phyloP scores from a whole-genome alignment of 805 yeast species.

The Candida yuanshanica region DNA sequence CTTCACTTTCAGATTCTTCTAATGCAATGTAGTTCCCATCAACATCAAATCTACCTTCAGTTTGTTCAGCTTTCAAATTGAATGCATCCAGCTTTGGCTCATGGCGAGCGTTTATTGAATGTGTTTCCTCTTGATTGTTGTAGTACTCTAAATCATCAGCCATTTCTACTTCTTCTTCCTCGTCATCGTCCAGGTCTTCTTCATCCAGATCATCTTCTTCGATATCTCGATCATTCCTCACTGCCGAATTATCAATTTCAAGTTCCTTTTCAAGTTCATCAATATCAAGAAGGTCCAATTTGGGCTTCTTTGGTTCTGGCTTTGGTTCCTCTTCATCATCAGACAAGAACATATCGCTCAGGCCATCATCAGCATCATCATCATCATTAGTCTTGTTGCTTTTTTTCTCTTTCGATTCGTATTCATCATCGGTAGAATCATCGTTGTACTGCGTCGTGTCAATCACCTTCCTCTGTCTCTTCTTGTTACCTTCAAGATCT shows the following conservation, averaged over 20 bases:
- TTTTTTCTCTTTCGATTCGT: conserved; percentile 23
- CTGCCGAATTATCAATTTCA: conserved; percentile 5
- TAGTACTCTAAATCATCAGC: conserved; percentile 13
- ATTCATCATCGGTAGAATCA: conserved; percentile 28
- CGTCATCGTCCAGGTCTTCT: too few species aligned
- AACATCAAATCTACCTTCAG: conserved; percentile 54
- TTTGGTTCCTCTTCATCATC: conserved; percentile 14
- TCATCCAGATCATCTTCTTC: conserved; percentile 11
- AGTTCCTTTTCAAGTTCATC: conserved; percentile 30
- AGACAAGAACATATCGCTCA: conserved; percentile 21
- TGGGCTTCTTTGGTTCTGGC: conserved; percentile 5
- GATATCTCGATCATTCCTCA: conserved; percentile 7
- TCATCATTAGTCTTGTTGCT: conserved; percentile 13
- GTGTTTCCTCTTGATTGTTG: conserved; percentile 15
- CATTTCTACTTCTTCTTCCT: conserved; percentile 14
- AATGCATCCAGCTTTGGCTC: conserved; percentile 56
- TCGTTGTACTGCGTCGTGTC: conserved; percentile 21
- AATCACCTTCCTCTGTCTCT: conserved; percentile 9
- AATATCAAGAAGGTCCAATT: conserved; percentile 29
- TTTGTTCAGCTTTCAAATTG: conserved; percentile 48
- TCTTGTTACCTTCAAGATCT: conserved; percentile 20
- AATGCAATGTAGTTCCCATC: conserved; percentile 52
- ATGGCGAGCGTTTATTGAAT: conserved; percentile 9
- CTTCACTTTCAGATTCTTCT: conserved; percentile 27
- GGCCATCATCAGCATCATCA: conserved; percentile 8